Evolutionary conservation across 345 rosid genomes (phyloP).

Genomic region (Eucalyptus leucophloia): DNA sequence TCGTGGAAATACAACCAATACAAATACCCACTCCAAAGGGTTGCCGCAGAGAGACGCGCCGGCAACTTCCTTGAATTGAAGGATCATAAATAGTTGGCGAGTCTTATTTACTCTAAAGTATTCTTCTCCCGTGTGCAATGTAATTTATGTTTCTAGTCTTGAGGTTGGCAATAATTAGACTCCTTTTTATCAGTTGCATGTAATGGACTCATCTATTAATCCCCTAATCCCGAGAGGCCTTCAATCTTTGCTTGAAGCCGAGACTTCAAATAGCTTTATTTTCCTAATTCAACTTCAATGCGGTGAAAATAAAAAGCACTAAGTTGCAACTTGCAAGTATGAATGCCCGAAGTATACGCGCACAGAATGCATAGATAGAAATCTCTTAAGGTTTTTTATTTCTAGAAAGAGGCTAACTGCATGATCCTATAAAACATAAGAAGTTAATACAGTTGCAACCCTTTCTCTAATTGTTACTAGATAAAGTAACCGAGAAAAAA

Average conservation of each 20-base stretch:
- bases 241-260: neutral
- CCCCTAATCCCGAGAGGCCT: too few species aligned
- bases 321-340: neutral
- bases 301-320: neutral
- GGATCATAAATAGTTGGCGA: neutral
- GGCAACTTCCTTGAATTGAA: too few species aligned
- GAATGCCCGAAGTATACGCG: neutral
- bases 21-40: neutral
- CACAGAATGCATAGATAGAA: neutral
- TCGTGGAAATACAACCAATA: neutral
- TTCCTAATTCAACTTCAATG: neutral
- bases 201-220: too few species aligned
- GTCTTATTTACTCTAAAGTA: too few species aligned
- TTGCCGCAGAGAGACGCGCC: neutral
- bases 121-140: too few species aligned
- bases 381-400: too few species aligned
- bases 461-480: neutral
- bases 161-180: too few species aligned
- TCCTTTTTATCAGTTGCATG: too few species aligned
- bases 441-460: too few species aligned
- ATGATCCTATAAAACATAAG: neutral
- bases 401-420: neutral
- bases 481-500: too few species aligned
- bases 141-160: too few species aligned
- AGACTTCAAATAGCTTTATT: neutral